These are phyloP conservation scores for Solanum medicagineum DNA, from an alignment of 257 asterid genomes.

Conservation along the genomic window DNA sequence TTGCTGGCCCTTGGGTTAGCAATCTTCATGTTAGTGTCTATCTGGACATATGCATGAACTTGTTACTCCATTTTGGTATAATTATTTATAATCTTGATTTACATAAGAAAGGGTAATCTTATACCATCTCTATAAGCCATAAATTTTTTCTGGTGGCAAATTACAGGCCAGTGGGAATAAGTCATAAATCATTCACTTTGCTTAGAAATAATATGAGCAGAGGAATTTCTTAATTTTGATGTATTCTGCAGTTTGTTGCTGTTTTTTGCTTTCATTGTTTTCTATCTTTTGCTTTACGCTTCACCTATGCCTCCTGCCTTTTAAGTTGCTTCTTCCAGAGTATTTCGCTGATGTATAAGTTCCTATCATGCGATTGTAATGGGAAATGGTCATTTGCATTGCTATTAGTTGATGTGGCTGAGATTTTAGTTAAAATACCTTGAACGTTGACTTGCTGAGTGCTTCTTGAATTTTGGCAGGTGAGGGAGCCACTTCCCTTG, in stretches of 20 bases:
- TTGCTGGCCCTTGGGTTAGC: not conserved
- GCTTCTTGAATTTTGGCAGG: slow-evolving; percentile 40
- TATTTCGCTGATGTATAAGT: not conserved
- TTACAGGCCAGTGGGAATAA: not conserved
- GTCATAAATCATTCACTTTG: not conserved
- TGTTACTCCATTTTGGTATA: not conserved
- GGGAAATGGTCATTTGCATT: not conserved
- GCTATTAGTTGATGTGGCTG: not conserved
- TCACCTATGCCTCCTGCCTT: not conserved
- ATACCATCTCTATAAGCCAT: not conserved
- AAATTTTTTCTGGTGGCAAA: not conserved
- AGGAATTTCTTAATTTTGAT: not conserved
- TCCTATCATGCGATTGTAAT: not conserved
- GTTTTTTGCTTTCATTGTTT: not conserved
- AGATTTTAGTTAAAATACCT: not conserved
- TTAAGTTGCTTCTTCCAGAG: not conserved
- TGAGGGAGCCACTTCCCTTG: slow-evolving; percentile 84
- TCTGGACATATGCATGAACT: not conserved
- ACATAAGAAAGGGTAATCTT: not conserved
- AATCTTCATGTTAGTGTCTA: not conserved
- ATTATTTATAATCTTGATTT: not conserved
- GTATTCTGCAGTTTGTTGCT: not conserved
- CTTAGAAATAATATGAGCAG: not conserved
- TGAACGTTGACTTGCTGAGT: not conserved
- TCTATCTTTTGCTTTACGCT: not conserved